Conservation (phyloP, 768 basidiomycete genomes). For the Pleurotus tuber-regium region DNA sequence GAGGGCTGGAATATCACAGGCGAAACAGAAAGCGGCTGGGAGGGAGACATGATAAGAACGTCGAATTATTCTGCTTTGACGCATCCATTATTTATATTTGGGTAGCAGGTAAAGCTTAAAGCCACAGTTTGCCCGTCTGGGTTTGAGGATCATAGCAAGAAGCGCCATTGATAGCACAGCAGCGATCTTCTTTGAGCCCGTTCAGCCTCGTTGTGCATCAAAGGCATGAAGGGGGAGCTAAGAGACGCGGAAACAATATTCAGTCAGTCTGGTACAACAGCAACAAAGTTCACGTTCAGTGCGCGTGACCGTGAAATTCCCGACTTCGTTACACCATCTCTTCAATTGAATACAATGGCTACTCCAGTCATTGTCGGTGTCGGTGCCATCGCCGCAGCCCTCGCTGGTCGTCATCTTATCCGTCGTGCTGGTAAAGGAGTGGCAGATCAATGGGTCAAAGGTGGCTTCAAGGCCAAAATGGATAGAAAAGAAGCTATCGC, state of each 20-base stretch:
- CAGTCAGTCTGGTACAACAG: too few species aligned
- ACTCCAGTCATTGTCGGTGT: constrained; percentile 77
- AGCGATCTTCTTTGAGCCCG: neutral
- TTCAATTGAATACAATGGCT: too few species aligned
- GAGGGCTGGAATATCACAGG: neutral
- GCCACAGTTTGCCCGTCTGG: neutral
- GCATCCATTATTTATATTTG: neutral
- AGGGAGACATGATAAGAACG: neutral
- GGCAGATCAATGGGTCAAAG: constrained; percentile 85
- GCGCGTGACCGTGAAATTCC: too few species aligned
- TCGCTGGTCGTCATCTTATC: constrained; percentile 71
- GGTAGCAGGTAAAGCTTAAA: neutral
- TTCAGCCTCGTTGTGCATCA: too few species aligned
- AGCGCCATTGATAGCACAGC: neutral
- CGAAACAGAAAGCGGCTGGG: neutral
- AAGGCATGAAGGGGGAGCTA: too few species aligned
- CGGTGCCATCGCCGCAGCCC: constrained; percentile 72
- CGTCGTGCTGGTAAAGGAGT: constrained; percentile 56
- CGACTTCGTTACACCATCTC: too few species aligned
- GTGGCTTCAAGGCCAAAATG: constrained; percentile 96
- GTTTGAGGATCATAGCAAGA: neutral
- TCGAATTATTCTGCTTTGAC: neutral
- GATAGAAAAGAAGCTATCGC: constrained; percentile 90
- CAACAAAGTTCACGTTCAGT: too few species aligned
- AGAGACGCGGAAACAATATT: too few species aligned